Evolutionary conservation across 805 yeast genomes (phyloP).

Genomic region (Lipomyces starkeyi): DNA sequence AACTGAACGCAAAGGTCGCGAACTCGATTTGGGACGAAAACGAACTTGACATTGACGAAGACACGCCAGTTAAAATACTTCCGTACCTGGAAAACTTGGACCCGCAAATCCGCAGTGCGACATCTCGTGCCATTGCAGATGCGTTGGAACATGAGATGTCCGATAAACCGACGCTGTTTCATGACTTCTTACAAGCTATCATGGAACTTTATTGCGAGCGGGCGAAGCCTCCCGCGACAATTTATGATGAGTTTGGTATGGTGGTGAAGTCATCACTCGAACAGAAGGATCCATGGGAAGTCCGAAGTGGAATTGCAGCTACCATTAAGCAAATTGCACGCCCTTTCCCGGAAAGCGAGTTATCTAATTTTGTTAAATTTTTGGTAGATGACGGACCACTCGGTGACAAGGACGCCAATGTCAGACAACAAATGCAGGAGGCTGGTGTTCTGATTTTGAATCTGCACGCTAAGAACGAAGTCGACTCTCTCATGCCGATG

Average conservation of each 20-base stretch:
- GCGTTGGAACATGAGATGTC: conserved; percentile 52
- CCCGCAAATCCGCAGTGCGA: conserved; percentile 72
- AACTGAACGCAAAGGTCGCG: conserved; percentile 67
- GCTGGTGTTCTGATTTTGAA: conserved; percentile 83
- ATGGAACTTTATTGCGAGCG: conserved; percentile 62
- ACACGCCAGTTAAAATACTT: conserved; percentile 53
- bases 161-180: conserved; percentile 42
- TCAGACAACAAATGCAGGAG: conserved; percentile 81
- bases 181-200: conserved; percentile 52
- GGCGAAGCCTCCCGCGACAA: conserved; percentile 76
- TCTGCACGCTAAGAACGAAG: conserved; percentile 64
- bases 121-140: conserved; percentile 72
- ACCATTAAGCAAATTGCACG: conserved; percentile 64
- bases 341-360: conserved; percentile 46
- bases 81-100: conserved; percentile 59
- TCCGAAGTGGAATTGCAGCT: conserved; percentile 79
- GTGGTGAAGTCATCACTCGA: conserved; percentile 64
- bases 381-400: conserved; percentile 62
- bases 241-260: conserved; percentile 79
- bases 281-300: conserved; percentile 81
- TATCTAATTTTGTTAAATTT: conserved; percentile 65
- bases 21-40: conserved; percentile 86
- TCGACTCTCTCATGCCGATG: conserved; percentile 80
- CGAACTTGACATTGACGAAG: conserved; percentile 54
- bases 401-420: conserved; percentile 74